A percentile compares a stretch with the other conserved stretches of the same genome.
These are phyloP conservation scores for Smittium culicis DNA, from an alignment of 371 early-diverging fungal genomes.

Conservation along the genomic window DNA sequence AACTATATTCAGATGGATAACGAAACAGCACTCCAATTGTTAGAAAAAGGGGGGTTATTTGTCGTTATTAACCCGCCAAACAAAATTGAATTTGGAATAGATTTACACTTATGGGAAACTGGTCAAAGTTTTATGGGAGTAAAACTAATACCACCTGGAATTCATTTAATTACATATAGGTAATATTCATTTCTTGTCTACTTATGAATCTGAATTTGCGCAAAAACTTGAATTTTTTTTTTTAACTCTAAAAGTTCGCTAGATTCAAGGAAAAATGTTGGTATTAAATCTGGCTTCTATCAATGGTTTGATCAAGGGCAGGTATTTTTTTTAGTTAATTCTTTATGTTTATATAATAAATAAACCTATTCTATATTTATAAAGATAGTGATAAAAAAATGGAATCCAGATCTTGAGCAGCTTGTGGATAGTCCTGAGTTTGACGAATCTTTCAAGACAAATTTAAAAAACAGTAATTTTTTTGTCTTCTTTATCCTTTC, in stretches of 20 bases:
- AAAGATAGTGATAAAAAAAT: no score
- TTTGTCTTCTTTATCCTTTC: no score
- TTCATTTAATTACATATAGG: slow-evolving; percentile 85
- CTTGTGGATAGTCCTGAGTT: no score
- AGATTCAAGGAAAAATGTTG: slow-evolving; percentile 41
- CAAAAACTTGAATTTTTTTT: background rate
- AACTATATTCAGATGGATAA: no score
- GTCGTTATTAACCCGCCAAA: slow-evolving; percentile 68
- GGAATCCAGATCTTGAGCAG: no score
- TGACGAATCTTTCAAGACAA: no score
- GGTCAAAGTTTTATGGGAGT: slow-evolving; percentile 85
- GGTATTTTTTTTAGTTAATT: slow-evolving; percentile 28
- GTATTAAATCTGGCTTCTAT: slow-evolving; percentile 60
- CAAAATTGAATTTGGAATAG: slow-evolving; percentile 81
- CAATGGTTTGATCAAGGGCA: slow-evolving; percentile 48
- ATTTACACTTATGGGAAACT: slow-evolving; percentile 75
- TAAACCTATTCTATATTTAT: no score
- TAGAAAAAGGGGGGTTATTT: slow-evolving; percentile 60
- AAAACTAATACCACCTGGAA: slow-evolving; percentile 85
- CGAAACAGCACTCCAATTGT: slow-evolving; percentile 52
- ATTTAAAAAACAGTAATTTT: no score
- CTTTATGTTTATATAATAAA: no score
- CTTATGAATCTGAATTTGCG: background rate
- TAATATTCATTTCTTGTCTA: slow-evolving; percentile 16
- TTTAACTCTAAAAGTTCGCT: slow-evolving; percentile 27